Conservation (phyloP, 1,139 yeast species). For the Geotrichum restrictum region DNA sequence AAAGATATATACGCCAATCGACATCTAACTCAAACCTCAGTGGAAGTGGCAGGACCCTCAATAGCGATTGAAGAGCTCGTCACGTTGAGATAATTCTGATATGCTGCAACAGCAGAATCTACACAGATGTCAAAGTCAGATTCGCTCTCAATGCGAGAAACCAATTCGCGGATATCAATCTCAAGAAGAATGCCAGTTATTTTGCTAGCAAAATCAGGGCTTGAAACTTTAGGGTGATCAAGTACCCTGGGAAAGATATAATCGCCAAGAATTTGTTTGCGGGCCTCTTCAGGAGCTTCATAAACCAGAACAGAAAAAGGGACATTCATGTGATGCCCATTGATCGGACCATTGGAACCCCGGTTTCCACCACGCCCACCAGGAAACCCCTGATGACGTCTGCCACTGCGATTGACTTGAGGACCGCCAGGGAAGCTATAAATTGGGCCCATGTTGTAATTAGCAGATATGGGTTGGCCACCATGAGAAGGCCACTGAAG, state of each 20-base stretch:
- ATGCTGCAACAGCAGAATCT: constrained; percentile 88
- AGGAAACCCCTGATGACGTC: constrained; percentile 24
- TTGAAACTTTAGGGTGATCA: constrained; percentile 70
- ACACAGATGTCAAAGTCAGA: constrained; percentile 86
- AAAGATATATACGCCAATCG: background rate
- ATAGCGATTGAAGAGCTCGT: constrained; percentile 17
- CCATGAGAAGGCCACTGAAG: constrained; percentile 61
- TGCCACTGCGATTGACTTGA: constrained; percentile 36
- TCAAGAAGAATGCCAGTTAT: constrained; percentile 99
- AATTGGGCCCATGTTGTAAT: constrained; percentile 77
- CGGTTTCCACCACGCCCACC: constrained; percentile 27
- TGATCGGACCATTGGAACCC: constrained; percentile 25
- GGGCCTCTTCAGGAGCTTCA: constrained; percentile 64
- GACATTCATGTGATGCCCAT: constrained; percentile 26
- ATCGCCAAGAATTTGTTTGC: constrained; percentile 96
- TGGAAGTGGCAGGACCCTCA: constrained; percentile 16
- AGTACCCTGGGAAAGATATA: constrained; percentile 93
- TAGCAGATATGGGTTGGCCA: constrained; percentile 33
- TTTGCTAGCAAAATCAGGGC: constrained; percentile 96
- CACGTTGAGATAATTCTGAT: constrained; percentile 37
- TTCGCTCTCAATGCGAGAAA: constrained; percentile 78
- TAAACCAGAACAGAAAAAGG: constrained; percentile 37
- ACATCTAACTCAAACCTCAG: constrained; percentile 9
- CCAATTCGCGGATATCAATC: constrained; percentile 87
- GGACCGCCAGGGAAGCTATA: constrained; percentile 50